These are phyloP conservation scores for Cyanidioschyzon merolae DNA, from an alignment of 23 red algal species.

Conservation along the genomic window DNA sequence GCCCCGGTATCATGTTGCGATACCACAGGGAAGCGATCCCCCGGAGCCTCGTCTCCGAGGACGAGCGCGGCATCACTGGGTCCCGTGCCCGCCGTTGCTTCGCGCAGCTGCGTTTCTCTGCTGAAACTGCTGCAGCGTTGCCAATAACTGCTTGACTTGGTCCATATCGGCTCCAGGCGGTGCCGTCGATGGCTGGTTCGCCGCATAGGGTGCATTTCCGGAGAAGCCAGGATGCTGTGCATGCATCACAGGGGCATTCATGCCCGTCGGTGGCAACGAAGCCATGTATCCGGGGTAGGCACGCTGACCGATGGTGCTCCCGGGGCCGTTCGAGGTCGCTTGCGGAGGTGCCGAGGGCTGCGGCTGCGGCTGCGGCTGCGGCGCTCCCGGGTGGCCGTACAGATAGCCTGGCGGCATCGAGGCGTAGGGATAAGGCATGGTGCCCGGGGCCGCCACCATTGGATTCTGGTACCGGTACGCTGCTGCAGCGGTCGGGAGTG, in stretches of 20 bases:
- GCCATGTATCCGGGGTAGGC: not conserved
- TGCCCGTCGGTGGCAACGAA: not conserved
- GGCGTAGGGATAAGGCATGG: not conserved
- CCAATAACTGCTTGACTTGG: constrained; percentile 14
- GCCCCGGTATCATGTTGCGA: too few species aligned
- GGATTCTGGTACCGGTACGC: constrained; percentile 8
- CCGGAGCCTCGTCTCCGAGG: too few species aligned
- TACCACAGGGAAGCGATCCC: too few species aligned
- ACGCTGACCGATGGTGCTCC: not conserved
- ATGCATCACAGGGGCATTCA: not conserved
- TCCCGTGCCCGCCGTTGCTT: not conserved
- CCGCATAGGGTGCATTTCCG: not conserved
- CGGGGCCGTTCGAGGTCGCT: not conserved
- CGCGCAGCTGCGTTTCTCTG: not conserved
- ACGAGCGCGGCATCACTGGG: too few species aligned
- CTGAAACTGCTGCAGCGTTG: constrained; percentile 14
- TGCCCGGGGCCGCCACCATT: not conserved
- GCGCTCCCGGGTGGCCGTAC: not conserved
- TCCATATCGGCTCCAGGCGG: constrained; percentile 7
- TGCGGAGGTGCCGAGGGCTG: not conserved
- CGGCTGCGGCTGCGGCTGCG: not conserved
- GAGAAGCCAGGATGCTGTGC: not conserved
- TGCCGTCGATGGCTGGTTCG: not conserved
- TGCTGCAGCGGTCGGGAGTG: not conserved
- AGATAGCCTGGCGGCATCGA: not conserved